Conservation (phyloP, 2,329 filamentous ascomycete genomes). For the Trichoderma simmonsii region DNA sequence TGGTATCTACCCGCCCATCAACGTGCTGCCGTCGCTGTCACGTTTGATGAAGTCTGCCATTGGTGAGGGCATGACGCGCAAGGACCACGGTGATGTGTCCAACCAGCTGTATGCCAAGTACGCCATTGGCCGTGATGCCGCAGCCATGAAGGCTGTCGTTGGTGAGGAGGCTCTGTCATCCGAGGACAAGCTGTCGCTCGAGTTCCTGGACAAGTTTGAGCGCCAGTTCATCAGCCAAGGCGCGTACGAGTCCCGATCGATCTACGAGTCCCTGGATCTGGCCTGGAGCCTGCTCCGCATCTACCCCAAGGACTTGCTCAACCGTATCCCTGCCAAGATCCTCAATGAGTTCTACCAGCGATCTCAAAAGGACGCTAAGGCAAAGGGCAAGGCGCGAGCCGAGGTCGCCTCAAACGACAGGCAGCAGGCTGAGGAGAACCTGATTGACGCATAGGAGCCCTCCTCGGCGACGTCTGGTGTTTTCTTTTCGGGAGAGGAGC, state of each 20-base stretch:
- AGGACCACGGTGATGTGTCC: constrained; percentile 96
- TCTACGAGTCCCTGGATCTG: constrained; percentile 90
- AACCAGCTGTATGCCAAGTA: constrained; percentile 99
- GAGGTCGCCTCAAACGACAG: constrained; percentile 39
- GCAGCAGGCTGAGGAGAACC: constrained; percentile 52
- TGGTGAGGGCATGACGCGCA: constrained; percentile 92
- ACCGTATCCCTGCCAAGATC: constrained; percentile 83
- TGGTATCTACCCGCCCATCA: constrained; percentile 97
- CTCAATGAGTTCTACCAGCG: constrained; percentile 81
- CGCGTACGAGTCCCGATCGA: constrained; percentile 85
- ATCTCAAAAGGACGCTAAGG: constrained; percentile 59
- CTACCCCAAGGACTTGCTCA: constrained; percentile 96
- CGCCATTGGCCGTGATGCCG: constrained; percentile 96
- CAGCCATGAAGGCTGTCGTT: constrained; percentile 98
- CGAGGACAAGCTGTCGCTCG: constrained; percentile 95
- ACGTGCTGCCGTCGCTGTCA: constrained; percentile 94
- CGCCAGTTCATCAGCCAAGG: constrained; percentile 90
- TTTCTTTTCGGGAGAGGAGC: neutral
- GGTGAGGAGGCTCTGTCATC: constrained; percentile 94
- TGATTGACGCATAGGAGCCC: constrained; percentile 53
- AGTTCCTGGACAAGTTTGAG: constrained; percentile 99
- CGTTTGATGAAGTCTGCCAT: constrained; percentile 99
- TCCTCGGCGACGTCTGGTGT: neutral
- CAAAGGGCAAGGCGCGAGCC: constrained; percentile 56
- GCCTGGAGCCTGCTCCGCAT: constrained; percentile 96